Percentiles rank a stretch among this genome's conserved stretches.
Conservation (phyloP, 164 flowering plant genomes). For the Annona squamosa region DNA sequence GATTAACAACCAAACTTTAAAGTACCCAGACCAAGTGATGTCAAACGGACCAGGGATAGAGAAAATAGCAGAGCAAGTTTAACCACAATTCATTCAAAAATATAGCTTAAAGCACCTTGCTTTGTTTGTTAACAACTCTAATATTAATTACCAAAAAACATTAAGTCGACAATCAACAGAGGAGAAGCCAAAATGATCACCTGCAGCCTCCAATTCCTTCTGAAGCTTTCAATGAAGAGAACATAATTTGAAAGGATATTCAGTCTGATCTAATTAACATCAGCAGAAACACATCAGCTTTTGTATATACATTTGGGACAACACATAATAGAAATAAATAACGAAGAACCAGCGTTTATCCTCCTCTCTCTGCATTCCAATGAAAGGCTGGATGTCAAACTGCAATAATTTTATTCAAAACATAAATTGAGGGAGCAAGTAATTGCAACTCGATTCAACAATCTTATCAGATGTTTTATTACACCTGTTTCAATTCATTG, state of each 20-base stretch:
- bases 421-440: not conserved
- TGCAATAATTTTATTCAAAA: not conserved
- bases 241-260: not conserved
- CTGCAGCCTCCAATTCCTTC: slow-evolving; percentile 79
- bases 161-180: not conserved
- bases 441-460: not conserved
- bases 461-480: not conserved
- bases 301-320: not conserved
- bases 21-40: no score
- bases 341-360: not conserved
- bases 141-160: not conserved
- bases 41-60: no score
- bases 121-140: no score
- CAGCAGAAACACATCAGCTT: not conserved
- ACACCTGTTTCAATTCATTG: not conserved
- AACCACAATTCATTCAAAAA: no score
- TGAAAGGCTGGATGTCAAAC: not conserved
- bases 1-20: no score
- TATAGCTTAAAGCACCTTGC: no score
- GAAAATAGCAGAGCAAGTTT: no score
- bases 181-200: slow-evolving; percentile 22
- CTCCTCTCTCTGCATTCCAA: not conserved
- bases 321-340: not conserved
- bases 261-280: no score
- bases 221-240: slow-evolving; percentile 45